Evolutionary conservation across 345 rosid genomes (phyloP).

Genomic region (Lumnitzera racemosa): DNA sequence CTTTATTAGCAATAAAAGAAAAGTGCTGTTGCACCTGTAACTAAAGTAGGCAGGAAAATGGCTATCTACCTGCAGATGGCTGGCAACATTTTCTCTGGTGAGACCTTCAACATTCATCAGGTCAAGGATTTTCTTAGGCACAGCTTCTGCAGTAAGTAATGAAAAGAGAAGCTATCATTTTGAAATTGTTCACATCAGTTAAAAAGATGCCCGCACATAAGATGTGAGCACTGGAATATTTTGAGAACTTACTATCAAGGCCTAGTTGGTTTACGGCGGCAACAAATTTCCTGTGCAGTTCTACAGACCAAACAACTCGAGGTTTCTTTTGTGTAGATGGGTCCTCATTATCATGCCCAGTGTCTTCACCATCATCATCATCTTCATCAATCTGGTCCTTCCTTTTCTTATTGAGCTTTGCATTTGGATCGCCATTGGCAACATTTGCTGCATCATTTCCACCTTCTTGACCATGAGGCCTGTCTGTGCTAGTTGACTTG

Average conservation of each 20-base stretch:
- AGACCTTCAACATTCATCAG: conserved; percentile 85
- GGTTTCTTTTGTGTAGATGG: conserved; percentile 70
- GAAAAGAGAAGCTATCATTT: neutral
- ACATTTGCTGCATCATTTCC: conserved; percentile 16
- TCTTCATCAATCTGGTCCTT: conserved; percentile 76
- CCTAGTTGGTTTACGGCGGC: conserved; percentile 73
- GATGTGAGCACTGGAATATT: neutral
- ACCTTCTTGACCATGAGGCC: conserved; percentile 24
- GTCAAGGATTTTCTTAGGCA: conserved; percentile 92
- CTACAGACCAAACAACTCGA: conserved; percentile 78
- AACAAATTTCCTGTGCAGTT: conserved; percentile 71
- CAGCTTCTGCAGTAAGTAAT: conserved; percentile 62
- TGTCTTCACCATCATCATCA: conserved; percentile 54
- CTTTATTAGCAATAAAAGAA: neutral
- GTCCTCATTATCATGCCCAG: conserved; percentile 41
- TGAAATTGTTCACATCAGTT: neutral
- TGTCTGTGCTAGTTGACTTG: conserved; percentile 26
- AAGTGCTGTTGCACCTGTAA: neutral
- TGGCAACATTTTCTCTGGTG: conserved; percentile 89
- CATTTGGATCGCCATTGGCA: conserved; percentile 43
- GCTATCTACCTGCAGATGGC: conserved; percentile 78
- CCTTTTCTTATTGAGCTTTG: conserved; percentile 50
- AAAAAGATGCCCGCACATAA: neutral
- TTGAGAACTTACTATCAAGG: conserved; percentile 55
- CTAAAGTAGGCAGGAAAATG: conserved; percentile 1